A percentile compares a stretch with the other conserved stretches of the same genome.
These are phyloP conservation scores for Thermothielavioides terrestris DNA, from an alignment of 495 filamentous ascomycete species.

Conservation along the genomic window DNA sequence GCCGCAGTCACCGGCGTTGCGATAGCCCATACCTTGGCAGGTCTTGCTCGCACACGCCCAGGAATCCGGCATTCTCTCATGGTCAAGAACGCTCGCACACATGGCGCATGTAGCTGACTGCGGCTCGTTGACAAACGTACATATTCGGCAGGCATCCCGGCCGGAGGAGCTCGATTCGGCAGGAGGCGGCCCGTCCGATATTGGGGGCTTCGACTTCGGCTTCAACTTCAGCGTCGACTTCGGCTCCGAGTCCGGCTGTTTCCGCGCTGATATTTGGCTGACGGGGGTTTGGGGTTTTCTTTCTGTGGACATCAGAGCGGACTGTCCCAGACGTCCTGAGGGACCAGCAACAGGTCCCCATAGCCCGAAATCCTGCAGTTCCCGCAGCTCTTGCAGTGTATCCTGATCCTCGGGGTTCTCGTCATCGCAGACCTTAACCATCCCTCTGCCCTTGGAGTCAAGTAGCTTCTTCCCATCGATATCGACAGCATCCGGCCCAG, in stretches of 20 bases:
- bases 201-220: not conserved
- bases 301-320: not conserved
- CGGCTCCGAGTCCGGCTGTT: not conserved
- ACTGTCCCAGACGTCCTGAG: not conserved
- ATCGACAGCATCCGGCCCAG: conserved; percentile 39
- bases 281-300: not conserved
- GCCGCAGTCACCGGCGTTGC: conserved; percentile 57
- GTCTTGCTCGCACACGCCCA: conserved; percentile 52
- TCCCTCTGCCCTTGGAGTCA: conserved; percentile 49
- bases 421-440: conserved; percentile 65
- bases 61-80: conserved; percentile 35
- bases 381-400: conserved; percentile 51
- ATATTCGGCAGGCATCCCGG: conserved; percentile 45
- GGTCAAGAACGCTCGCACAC: conserved; percentile 58
- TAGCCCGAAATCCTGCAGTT: conserved; percentile 34
- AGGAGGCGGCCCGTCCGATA: not conserved
- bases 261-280: not conserved
- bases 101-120: conserved; percentile 47
- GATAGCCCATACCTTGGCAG: conserved; percentile 47
- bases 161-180: not conserved
- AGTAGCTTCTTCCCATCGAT: conserved; percentile 50
- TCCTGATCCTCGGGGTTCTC: conserved; percentile 55
- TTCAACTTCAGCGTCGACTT: not conserved
- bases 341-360: not conserved
- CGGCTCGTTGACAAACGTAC: conserved; percentile 50